A percentile compares a stretch with the other conserved stretches of the same genome.
These are phyloP conservation scores for Starmerella lactis-condensi DNA, from an alignment of 805 yeast genomes.

Conservation along the genomic window DNA sequence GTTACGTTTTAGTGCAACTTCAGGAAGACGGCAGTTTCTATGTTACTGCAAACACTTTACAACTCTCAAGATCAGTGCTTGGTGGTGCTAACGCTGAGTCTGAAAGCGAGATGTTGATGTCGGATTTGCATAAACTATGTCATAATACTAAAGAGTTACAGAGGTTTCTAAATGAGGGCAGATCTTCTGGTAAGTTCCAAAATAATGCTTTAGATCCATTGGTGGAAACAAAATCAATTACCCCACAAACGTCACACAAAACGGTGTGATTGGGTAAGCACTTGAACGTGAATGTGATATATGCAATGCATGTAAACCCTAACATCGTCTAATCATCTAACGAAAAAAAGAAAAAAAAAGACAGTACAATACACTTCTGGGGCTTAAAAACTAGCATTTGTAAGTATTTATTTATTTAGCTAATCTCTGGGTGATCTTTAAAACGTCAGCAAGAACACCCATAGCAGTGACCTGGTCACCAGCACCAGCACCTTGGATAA, in stretches of 20 bases:
- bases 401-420: too few species aligned
- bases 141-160: slow-evolving; percentile 3
- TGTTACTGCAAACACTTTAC: slow-evolving; percentile 73
- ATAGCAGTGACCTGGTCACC: slow-evolving; percentile 63
- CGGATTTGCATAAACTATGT: slow-evolving; percentile 4
- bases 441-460: slow-evolving; percentile 86
- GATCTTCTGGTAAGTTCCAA: too few species aligned
- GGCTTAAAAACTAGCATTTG: too few species aligned
- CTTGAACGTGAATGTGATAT: too few species aligned
- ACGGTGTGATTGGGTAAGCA: too few species aligned
- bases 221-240: too few species aligned
- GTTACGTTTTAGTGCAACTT: slow-evolving; percentile 76
- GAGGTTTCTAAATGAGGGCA: slow-evolving; percentile 7
- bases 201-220: too few species aligned
- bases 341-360: too few species aligned
- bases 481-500: slow-evolving; percentile 93
- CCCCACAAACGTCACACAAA: too few species aligned
- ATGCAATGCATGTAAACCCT: too few species aligned
- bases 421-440: slow-evolving; percentile 61
- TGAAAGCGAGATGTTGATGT: slow-evolving; percentile 10
- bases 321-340: too few species aligned
- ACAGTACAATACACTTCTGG: too few species aligned
- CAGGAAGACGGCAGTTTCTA: slow-evolving; percentile 60
- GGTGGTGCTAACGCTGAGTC: slow-evolving; percentile 12
- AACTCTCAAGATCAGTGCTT: slow-evolving; percentile 36